These are phyloP conservation scores for Aspergillus indologenus DNA, from an alignment of 495 filamentous ascomycete genomes.

Conservation along the genomic window DNA sequence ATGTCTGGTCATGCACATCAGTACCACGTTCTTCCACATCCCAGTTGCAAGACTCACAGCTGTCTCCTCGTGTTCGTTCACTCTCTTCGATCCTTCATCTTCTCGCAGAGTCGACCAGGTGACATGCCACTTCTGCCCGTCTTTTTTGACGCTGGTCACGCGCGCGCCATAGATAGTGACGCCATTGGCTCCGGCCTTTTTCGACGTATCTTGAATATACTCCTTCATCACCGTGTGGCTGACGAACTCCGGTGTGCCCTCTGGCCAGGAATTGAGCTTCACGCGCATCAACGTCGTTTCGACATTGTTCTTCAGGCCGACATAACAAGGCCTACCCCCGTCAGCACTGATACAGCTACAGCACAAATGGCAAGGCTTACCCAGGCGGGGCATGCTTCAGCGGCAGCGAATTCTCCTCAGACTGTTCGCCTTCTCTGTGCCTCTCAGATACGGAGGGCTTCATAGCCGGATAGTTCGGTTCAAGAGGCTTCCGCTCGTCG, in stretches of 20 bases:
- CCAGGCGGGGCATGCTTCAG: slow-evolving; percentile 52
- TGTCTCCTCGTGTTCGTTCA: slow-evolving; percentile 24
- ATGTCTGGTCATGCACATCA: slow-evolving; percentile 31
- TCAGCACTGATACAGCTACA: slow-evolving; percentile 5
- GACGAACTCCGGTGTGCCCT: slow-evolving; percentile 55
- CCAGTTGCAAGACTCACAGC: slow-evolving; percentile 12
- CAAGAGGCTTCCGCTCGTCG: slow-evolving; percentile 55
- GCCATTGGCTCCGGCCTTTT: slow-evolving; percentile 44
- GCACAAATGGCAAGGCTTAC: slow-evolving; percentile 19
- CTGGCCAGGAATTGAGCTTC: slow-evolving; percentile 57
- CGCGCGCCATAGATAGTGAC: slow-evolving; percentile 54
- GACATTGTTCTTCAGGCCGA: slow-evolving; percentile 63
- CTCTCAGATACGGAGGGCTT: slow-evolving; percentile 40
- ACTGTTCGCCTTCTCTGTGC: slow-evolving; percentile 20
- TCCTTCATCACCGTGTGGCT: slow-evolving; percentile 51
- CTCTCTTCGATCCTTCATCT: slow-evolving; percentile 27
- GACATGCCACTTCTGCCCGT: slow-evolving; percentile 49
- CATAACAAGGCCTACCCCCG: slow-evolving; percentile 51
- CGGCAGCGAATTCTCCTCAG: slow-evolving; percentile 19
- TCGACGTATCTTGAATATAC: slow-evolving; percentile 59
- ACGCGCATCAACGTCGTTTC: slow-evolving; percentile 58
- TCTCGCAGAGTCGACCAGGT: slow-evolving; percentile 29
- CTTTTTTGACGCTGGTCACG: slow-evolving; percentile 53
- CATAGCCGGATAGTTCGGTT: slow-evolving; percentile 54
- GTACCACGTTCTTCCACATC: neutral